phyloP scores from a whole-genome alignment of 768 basidiomycete species.

The Termitomyces bulborhizus region DNA sequence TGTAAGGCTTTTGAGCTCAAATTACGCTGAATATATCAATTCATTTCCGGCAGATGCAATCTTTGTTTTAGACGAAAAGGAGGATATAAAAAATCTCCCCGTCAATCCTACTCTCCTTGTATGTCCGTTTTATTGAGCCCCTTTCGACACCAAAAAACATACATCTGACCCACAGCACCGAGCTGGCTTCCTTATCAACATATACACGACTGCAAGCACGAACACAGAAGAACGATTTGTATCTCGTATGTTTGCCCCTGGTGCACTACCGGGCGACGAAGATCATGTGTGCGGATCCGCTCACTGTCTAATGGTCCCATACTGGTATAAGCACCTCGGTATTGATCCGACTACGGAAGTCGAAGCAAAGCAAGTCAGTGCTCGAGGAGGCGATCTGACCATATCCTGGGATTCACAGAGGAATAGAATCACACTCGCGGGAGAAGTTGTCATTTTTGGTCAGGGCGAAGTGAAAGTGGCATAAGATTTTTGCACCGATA shows the following conservation, averaged over 20 bases:
- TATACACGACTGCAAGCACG: constrained; percentile 31
- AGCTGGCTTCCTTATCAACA: constrained; percentile 27
- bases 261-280: constrained; percentile 13
- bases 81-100: constrained; percentile 11
- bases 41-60: constrained; percentile 24
- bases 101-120: constrained; percentile 4
- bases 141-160: background rate
- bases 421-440: constrained; percentile 27
- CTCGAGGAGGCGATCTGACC: constrained; percentile 32
- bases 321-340: constrained; percentile 33
- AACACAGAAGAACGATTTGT: constrained; percentile 30
- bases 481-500: background rate
- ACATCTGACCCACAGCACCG: constrained; percentile 16
- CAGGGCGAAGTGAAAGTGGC: constrained; percentile 18
- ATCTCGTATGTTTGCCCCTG: constrained; percentile 47
- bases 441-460: constrained; percentile 27
- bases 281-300: constrained; percentile 39
- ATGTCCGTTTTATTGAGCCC: background rate
- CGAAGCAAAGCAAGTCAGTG: constrained; percentile 45
- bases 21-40: background rate
- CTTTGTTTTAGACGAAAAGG: constrained; percentile 32
- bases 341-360: constrained; percentile 23
- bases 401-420: constrained; percentile 29
- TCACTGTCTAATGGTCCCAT: constrained; percentile 36
- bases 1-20: constrained; percentile 19